Evolutionary conservation across 495 filamentous ascomycete genomes (phyloP).

Genomic region (Aspergillus kassunensis): DNA sequence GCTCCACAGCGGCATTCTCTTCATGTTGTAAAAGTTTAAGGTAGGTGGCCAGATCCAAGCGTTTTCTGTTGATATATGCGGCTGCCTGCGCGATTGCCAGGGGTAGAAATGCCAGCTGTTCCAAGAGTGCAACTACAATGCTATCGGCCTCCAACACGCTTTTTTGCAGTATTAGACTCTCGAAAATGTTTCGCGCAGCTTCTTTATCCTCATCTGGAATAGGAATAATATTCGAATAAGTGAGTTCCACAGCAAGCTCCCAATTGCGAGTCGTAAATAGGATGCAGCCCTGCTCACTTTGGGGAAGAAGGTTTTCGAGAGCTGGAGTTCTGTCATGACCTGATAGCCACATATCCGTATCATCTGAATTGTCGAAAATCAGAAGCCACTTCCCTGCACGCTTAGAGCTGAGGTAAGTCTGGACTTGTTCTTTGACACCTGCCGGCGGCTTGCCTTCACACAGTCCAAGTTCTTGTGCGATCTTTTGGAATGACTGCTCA

Average conservation of each 20-base stretch:
- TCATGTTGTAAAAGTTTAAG: conserved; percentile 37
- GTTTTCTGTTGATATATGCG: not conserved
- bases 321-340: not conserved
- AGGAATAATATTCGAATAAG: not conserved
- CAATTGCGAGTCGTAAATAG: not conserved
- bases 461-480: not conserved
- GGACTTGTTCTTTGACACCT: not conserved
- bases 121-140: conserved; percentile 18
- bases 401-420: not conserved
- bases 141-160: conserved; percentile 12
- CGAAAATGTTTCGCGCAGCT: not conserved
- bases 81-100: not conserved
- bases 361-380: not conserved
- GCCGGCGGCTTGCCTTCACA: not conserved
- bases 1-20: conserved; percentile 31
- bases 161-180: not conserved
- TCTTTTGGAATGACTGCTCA: not conserved
- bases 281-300: not conserved
- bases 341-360: not conserved
- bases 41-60: conserved; percentile 30
- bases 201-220: not conserved
- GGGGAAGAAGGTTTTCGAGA: not conserved
- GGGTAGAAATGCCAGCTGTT: not conserved
- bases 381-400: not conserved
- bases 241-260: not conserved